These are phyloP conservation scores for Boletus edulis DNA, from an alignment of 768 basidiomycete species.

Conservation along the genomic window DNA sequence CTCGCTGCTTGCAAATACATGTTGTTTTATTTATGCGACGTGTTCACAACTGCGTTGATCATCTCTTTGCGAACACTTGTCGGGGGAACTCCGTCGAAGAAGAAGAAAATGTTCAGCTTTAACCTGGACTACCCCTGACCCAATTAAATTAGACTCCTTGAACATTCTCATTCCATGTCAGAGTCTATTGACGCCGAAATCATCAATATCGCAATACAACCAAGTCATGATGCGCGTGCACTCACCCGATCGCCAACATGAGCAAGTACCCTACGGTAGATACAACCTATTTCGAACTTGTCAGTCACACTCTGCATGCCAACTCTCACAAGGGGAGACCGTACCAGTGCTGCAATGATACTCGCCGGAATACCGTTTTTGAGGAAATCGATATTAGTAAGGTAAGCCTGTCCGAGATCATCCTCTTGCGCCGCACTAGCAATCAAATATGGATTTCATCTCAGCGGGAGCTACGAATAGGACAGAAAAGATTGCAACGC, in stretches of 20 bases:
- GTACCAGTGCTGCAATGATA: slow-evolving; percentile 77
- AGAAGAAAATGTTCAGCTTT: too few species aligned
- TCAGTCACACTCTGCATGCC: background rate
- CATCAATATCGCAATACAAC: background rate
- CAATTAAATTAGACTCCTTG: too few species aligned
- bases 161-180: background rate
- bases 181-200: background rate
- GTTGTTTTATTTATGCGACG: background rate
- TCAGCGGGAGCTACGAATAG: background rate
- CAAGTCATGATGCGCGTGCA: background rate
- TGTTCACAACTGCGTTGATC: too few species aligned
- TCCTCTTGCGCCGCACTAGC: slow-evolving; percentile 87
- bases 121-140: too few species aligned
- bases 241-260: slow-evolving; percentile 18
- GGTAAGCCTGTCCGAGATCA: slow-evolving; percentile 87
- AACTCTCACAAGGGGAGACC: background rate
- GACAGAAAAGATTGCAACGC: slow-evolving; percentile 24
- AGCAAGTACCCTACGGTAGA: slow-evolving; percentile 16
- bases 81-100: too few species aligned
- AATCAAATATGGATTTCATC: background rate
- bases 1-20: background rate
- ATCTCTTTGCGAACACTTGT: too few species aligned
- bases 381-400: slow-evolving; percentile 83
- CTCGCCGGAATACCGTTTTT: slow-evolving; percentile 96
- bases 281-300: slow-evolving; percentile 11